phyloP scores from a whole-genome alignment of 2,329 filamentous ascomycete species.

The Clarireedia sp. region DNA sequence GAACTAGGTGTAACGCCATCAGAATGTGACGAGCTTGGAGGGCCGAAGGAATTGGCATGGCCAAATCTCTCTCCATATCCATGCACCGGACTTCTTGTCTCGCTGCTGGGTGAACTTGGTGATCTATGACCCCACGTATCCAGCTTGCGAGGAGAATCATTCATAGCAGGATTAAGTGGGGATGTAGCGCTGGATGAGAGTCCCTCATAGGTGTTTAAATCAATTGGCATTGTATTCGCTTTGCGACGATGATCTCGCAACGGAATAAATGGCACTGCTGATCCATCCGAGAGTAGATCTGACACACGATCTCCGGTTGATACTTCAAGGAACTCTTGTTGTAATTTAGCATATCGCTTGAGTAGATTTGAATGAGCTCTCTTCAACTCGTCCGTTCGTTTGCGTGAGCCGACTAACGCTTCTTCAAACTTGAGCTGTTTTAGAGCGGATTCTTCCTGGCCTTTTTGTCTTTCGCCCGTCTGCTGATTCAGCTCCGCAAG shows the following conservation, averaged over 20 bases:
- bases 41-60: not conserved
- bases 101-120: not conserved
- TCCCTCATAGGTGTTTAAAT: not conserved
- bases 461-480: slow-evolving; percentile 11
- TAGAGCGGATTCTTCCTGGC: not conserved
- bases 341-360: slow-evolving; percentile 42
- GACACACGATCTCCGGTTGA: not conserved
- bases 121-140: not conserved
- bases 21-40: slow-evolving; percentile 2
- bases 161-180: not conserved
- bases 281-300: slow-evolving; percentile 2
- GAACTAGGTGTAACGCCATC: not conserved
- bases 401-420: slow-evolving; percentile 14
- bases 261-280: not conserved
- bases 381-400: slow-evolving; percentile 40
- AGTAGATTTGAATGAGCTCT: slow-evolving; percentile 44
- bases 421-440: slow-evolving; percentile 16
- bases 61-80: slow-evolving; percentile 1
- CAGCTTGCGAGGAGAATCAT: not conserved
- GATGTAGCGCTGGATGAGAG: not conserved
- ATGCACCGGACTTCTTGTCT: not conserved
- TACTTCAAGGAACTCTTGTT: slow-evolving; percentile 32
- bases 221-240: not conserved
- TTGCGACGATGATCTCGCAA: slow-evolving; percentile 1
- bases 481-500: too few relatives aligned